These are phyloP conservation scores for Paracoccidioides lutzii DNA, from an alignment of 2,329 filamentous ascomycete genomes.

Conservation along the genomic window DNA sequence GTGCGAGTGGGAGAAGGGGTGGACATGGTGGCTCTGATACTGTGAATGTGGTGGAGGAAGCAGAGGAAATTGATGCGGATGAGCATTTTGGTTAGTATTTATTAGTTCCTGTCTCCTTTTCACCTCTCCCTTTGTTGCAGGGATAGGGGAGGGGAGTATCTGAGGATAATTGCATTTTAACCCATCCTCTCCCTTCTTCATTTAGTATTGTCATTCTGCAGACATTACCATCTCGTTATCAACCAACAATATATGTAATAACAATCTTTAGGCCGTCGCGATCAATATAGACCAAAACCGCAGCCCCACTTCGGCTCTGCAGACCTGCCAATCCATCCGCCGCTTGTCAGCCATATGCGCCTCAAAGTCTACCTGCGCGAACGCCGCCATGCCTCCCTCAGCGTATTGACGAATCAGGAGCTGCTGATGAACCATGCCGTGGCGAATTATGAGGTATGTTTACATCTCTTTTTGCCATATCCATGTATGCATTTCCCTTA, in stretches of 20 bases:
- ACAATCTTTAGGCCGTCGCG: not conserved
- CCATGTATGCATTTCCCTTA: not conserved
- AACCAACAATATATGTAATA: not conserved
- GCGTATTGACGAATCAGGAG: constrained; percentile 28
- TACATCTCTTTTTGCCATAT: not conserved
- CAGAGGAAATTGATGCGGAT: not conserved
- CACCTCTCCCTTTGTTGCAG: too few relatives aligned
- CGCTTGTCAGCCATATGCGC: not conserved
- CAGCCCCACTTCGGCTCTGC: not conserved
- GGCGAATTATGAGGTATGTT: constrained; percentile 24
- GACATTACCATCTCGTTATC: too few relatives aligned
- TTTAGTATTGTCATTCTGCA: too few relatives aligned
- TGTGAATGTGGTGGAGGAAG: not conserved
- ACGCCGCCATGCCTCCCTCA: constrained; percentile 25
- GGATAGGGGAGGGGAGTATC: too few relatives aligned
- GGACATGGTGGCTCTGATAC: not conserved
- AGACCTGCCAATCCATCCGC: not conserved
- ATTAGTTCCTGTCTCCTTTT: too few relatives aligned
- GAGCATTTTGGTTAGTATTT: not conserved
- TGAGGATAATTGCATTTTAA: too few relatives aligned
- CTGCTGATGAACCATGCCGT: constrained; percentile 29
- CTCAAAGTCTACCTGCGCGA: constrained; percentile 18
- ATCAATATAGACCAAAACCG: not conserved
- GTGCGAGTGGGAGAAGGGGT: not conserved
- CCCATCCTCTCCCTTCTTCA: too few relatives aligned